Evolutionary conservation across 306 rosid genomes (phyloP).

Genomic region (Casuarina glauca): DNA sequence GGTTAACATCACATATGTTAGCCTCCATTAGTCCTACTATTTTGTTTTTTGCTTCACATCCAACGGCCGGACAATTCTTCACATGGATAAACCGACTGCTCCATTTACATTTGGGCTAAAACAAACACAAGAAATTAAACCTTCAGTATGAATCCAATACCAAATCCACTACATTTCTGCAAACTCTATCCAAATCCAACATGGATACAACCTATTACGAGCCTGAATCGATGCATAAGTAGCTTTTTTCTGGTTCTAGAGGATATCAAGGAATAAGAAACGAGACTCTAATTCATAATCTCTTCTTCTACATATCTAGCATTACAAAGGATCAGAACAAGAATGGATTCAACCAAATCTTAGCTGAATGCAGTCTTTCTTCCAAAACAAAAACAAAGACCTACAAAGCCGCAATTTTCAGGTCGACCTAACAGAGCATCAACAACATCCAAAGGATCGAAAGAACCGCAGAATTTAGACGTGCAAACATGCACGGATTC

Average conservation of each 20-base stretch:
- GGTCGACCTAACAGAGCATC: constrained; percentile 21
- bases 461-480: constrained; percentile 23
- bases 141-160: constrained; percentile 24
- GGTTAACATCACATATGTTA: constrained; percentile 68
- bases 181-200: constrained; percentile 28
- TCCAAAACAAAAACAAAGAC: constrained; percentile 10
- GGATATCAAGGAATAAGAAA: constrained; percentile 25
- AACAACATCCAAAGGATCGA: constrained; percentile 36
- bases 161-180: constrained; percentile 29
- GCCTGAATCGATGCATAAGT: neutral
- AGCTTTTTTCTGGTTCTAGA: constrained; percentile 17
- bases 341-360: constrained; percentile 27
- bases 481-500: constrained; percentile 8
- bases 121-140: constrained; percentile 18
- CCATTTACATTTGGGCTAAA: constrained; percentile 33
- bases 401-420: constrained; percentile 25
- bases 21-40: constrained; percentile 64
- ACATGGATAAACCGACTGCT: constrained; percentile 30
- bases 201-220: constrained; percentile 32
- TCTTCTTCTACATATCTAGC: constrained; percentile 18
- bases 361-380: constrained; percentile 17
- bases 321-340: constrained; percentile 24
- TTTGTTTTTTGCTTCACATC: constrained; percentile 24
- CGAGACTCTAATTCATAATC: constrained; percentile 20
- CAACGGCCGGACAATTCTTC: constrained; percentile 38